Conservation (phyloP, 2,329 filamentous ascomycete genomes). For the Ceratocystis variospora region DNA sequence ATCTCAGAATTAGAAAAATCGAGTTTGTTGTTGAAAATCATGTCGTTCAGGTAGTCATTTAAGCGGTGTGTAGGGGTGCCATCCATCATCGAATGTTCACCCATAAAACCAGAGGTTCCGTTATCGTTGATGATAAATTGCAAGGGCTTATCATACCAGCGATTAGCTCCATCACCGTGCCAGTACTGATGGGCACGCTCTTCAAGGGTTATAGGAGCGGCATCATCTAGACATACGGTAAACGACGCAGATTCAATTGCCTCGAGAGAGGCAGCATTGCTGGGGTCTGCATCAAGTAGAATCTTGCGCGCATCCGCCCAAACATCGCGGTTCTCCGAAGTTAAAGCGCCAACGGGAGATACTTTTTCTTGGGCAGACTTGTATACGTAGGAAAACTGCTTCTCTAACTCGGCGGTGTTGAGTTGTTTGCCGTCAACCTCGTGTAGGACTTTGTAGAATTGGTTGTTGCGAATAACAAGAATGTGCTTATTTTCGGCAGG, state of each 20-base stretch:
- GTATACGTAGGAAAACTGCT: conserved; percentile 77
- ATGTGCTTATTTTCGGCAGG: conserved; percentile 70
- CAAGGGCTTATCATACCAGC: conserved; percentile 95
- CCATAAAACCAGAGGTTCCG: conserved; percentile 92
- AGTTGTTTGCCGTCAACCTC: conserved; percentile 73
- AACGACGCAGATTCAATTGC: conserved; percentile 82
- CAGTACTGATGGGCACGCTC: conserved; percentile 94
- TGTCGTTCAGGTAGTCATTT: conserved; percentile 84
- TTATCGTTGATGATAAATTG: conserved; percentile 99
- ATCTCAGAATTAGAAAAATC: conserved; percentile 68
- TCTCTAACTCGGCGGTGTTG: conserved; percentile 77
- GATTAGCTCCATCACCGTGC: conserved; percentile 91
- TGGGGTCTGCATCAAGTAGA: conserved; percentile 60
- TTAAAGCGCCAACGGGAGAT: conserved; percentile 69
- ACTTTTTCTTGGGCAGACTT: conserved; percentile 51
- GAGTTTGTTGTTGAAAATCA: conserved; percentile 88
- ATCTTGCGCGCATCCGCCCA: conserved; percentile 74
- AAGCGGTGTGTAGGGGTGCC: conserved; percentile 93
- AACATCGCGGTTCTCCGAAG: conserved; percentile 81
- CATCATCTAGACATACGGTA: conserved; percentile 84
- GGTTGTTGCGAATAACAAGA: conserved; percentile 82
- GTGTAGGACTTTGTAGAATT: conserved; percentile 85
- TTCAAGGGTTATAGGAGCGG: conserved; percentile 79
- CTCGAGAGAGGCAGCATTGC: conserved; percentile 65
- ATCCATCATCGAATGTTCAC: conserved; percentile 99